Percentiles rank a stretch among this genome's conserved stretches.
These are phyloP conservation scores for Pestalotiopsis sp. DNA, from an alignment of 2,329 filamentous ascomycete genomes.

Conservation along the genomic window DNA sequence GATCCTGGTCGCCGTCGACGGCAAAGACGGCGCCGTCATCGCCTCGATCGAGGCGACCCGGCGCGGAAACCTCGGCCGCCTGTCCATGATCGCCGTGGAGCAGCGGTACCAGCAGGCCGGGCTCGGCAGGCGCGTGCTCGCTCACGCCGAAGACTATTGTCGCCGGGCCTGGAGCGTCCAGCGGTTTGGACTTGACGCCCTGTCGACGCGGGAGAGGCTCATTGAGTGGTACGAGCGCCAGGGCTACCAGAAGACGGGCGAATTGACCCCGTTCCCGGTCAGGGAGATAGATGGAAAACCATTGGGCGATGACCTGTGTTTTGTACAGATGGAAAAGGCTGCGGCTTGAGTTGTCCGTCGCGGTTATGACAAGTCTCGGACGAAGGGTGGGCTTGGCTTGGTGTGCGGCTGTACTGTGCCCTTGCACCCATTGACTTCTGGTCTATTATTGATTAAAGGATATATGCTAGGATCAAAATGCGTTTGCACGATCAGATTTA, in stretches of 20 bases:
- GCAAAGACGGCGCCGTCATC: constrained; percentile 28
- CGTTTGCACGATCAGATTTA: too few relatives aligned
- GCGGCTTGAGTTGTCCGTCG: not conserved
- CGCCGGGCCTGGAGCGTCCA: constrained; percentile 32
- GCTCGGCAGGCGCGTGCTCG: constrained; percentile 43
- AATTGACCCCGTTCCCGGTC: constrained; percentile 46
- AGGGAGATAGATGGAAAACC: constrained; percentile 26
- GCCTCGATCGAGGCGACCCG: constrained; percentile 48
- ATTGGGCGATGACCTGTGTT: constrained; percentile 46
- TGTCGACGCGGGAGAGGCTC: constrained; percentile 45
- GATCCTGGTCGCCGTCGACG: constrained; percentile 33
- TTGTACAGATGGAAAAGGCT: constrained; percentile 31
- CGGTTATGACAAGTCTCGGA: constrained; percentile 20
- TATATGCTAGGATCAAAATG: too few relatives aligned
- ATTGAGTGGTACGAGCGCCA: constrained; percentile 48
- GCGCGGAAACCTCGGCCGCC: constrained; percentile 38
- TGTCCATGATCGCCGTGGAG: constrained; percentile 52
- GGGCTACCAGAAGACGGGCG: constrained; percentile 43
- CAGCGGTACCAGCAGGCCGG: constrained; percentile 45
- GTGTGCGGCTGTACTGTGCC: too few relatives aligned
- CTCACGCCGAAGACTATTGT: constrained; percentile 42
- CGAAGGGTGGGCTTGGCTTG: too few relatives aligned
- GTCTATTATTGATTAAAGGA: too few relatives aligned
- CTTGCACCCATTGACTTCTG: too few relatives aligned
- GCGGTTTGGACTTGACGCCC: constrained; percentile 47